Conservation (phyloP, 106 monocot genomes). For the Posidonia australis region DNA sequence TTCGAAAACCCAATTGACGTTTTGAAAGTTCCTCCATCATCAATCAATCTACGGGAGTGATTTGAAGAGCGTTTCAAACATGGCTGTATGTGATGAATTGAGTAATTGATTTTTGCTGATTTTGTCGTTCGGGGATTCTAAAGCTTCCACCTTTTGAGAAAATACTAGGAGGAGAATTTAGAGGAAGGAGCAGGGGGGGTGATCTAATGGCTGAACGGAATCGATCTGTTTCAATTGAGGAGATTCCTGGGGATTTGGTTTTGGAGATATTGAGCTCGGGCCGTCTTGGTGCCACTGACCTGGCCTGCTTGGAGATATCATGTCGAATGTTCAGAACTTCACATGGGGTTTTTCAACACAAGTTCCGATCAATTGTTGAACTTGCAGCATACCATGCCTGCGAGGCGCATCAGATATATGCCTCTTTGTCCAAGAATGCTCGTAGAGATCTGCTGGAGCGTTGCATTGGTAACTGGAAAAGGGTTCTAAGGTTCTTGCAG, state of each 20-base stretch:
- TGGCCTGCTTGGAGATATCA: constrained; percentile 65
- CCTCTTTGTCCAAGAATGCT: constrained; percentile 17
- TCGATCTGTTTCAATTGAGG: constrained; percentile 46
- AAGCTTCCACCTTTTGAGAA: neutral
- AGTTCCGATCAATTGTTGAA: constrained; percentile 59
- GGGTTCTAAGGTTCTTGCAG: constrained; percentile 82
- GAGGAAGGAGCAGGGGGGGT: neutral
- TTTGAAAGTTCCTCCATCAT: neutral
- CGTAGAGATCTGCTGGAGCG: constrained; percentile 54
- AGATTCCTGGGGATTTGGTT: constrained; percentile 71
- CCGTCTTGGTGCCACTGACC: constrained; percentile 51
- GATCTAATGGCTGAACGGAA: constrained; percentile 30
- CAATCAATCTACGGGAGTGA: too few relatives aligned
- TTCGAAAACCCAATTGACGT: neutral
- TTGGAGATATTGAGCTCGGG: constrained; percentile 74
- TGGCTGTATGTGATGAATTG: neutral
- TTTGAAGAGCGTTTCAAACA: neutral
- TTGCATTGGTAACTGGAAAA: constrained; percentile 84
- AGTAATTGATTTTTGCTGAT: neutral
- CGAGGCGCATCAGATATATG: constrained; percentile 30
- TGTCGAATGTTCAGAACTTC: constrained; percentile 52
- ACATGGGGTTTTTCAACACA: constrained; percentile 27
- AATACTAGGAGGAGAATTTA: neutral
- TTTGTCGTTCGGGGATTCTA: neutral
- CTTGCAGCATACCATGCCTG: constrained; percentile 61